A percentile compares a stretch with the other conserved stretches of the same genome.
Conservation (phyloP, 768 basidiomycete species). For the Lyophyllum atratum region DNA sequence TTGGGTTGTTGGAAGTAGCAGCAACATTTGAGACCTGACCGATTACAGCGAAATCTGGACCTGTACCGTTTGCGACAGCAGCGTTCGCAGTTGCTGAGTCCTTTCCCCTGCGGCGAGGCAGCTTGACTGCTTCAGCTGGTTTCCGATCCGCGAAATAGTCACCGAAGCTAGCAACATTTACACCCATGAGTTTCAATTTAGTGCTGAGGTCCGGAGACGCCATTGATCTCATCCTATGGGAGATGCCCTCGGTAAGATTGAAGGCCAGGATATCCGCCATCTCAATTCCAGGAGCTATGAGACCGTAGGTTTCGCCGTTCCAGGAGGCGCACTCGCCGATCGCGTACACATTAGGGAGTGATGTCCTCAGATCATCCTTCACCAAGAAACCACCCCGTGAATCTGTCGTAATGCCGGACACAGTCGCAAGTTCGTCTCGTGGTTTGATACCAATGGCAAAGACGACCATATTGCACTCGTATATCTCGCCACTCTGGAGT, state of each 20-base stretch:
- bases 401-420: constrained; percentile 51
- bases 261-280: constrained; percentile 78
- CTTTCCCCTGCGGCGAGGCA: background rate
- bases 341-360: constrained; percentile 61
- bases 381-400: constrained; percentile 59
- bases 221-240: constrained; percentile 35
- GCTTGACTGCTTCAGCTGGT: background rate
- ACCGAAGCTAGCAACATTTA: constrained; percentile 67
- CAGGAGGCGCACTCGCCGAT: constrained; percentile 79
- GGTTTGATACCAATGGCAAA: constrained; percentile 73
- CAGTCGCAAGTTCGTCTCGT: constrained; percentile 64
- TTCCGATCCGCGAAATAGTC: constrained; percentile 67
- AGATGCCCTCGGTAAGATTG: constrained; percentile 61
- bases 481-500: background rate
- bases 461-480: constrained; percentile 54
- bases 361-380: constrained; percentile 57
- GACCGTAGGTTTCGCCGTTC: constrained; percentile 67
- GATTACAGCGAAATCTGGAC: constrained; percentile 13
- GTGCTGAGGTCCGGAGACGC: constrained; percentile 70
- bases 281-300: constrained; percentile 75
- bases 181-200: constrained; percentile 57
- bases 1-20: background rate
- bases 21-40: constrained; percentile 44
- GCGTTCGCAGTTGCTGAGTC: background rate
- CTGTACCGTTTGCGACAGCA: background rate